Evolutionary conservation across 306 rosid genomes (phyloP).

Genomic region (Cyamopsis tetragonoloba): DNA sequence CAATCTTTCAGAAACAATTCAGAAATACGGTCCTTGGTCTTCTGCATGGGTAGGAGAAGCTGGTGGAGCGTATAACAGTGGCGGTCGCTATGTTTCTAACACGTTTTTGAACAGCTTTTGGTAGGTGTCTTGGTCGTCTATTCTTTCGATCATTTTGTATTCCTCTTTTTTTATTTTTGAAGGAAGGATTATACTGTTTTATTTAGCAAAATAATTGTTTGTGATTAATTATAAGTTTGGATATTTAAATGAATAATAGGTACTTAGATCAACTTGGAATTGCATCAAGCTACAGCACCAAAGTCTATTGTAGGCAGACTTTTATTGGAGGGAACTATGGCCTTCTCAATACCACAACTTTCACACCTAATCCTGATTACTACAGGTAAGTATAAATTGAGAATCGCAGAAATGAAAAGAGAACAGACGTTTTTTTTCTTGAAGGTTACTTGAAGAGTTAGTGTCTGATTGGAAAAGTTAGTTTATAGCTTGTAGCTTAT

Average conservation of each 20-base stretch:
- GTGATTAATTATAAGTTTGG: conserved; percentile 11
- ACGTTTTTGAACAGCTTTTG: conserved; percentile 87
- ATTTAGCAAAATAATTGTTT: neutral
- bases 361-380: conserved; percentile 89
- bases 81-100: conserved; percentile 73
- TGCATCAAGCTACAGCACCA: conserved; percentile 63
- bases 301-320: conserved; percentile 87
- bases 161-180: neutral
- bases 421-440: neutral
- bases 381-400: conserved; percentile 52
- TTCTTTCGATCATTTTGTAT: conserved; percentile 9
- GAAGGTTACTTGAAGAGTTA: neutral
- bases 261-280: conserved; percentile 98
- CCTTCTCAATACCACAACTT: conserved; percentile 71
- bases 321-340: conserved; percentile 93
- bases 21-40: conserved; percentile 75
- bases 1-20: conserved; percentile 52
- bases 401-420: neutral
- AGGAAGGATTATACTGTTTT: neutral
- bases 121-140: conserved; percentile 57
- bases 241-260: conserved; percentile 44
- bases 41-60: conserved; percentile 97
- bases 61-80: conserved; percentile 94
- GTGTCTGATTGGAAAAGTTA: too few species aligned
- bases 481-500: too few species aligned